These are phyloP conservation scores for Aspergillus ochraceoroseus DNA, from an alignment of 2,329 filamentous ascomycete genomes.

Conservation along the genomic window DNA sequence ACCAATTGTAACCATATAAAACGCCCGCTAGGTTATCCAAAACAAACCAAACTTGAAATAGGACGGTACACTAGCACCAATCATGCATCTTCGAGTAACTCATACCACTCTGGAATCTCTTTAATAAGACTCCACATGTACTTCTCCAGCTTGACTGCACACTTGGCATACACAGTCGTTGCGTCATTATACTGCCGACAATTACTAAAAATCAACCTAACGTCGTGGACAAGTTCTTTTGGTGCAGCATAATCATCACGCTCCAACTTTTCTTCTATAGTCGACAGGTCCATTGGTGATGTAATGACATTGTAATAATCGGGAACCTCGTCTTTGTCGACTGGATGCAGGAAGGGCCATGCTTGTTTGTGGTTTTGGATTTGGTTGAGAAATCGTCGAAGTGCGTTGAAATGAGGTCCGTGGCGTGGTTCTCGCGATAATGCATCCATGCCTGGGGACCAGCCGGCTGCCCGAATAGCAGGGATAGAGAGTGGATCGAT, in stretches of 20 bases:
- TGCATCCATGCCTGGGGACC: conserved; percentile 97
- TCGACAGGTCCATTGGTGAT: conserved; percentile 91
- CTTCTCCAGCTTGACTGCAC: conserved; percentile 85
- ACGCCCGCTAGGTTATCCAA: no score
- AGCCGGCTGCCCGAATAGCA: conserved; percentile 84
- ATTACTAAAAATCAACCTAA: conserved; percentile 85
- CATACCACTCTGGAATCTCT: conserved; percentile 85
- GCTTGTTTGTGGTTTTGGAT: conserved; percentile 88
- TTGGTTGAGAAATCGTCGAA: conserved; percentile 87
- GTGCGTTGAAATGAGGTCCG: conserved; percentile 90
- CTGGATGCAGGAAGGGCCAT: conserved; percentile 91
- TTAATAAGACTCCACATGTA: conserved; percentile 93
- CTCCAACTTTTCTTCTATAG: conserved; percentile 93
- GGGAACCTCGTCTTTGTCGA: conserved; percentile 89
- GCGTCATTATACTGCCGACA: conserved; percentile 96
- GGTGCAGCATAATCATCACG: conserved; percentile 84
- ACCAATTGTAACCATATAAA: no score
- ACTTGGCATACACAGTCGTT: conserved; percentile 89
- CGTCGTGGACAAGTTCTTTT: conserved; percentile 86
- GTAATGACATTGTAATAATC: conserved; percentile 99
- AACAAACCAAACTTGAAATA: no score
- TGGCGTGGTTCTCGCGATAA: conserved; percentile 89
- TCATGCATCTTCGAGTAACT: conserved; percentile 1
- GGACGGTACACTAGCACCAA: no score
- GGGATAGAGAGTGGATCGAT: conserved; percentile 84